Percentiles rank a stretch among this genome's conserved stretches.
Conservation (phyloP, 2,329 filamentous ascomycete species). For the Alternaria sp. region DNA sequence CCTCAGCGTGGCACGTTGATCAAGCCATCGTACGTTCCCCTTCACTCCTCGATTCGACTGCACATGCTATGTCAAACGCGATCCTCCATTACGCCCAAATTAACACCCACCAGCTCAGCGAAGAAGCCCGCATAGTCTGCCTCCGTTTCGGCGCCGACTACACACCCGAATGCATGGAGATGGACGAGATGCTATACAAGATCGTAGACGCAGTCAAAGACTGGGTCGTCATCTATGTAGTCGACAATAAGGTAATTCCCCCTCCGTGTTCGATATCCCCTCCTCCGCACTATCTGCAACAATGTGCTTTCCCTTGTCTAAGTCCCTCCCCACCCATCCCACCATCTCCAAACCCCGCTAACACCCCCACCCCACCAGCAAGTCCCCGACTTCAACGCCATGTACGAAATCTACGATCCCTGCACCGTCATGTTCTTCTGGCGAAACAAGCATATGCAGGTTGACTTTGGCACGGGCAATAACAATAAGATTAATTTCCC, state of each 20-base stretch:
- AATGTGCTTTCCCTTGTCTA: too few species aligned
- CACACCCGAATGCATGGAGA: constrained; percentile 67
- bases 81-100: constrained; percentile 48
- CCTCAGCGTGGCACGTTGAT: constrained; percentile 94
- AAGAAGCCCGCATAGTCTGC: constrained; percentile 86
- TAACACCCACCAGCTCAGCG: constrained; percentile 43
- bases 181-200: constrained; percentile 33
- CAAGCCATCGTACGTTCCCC: constrained; percentile 70
- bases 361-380: background rate
- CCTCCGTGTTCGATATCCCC: too few species aligned
- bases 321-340: background rate
- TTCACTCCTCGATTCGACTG: background rate
- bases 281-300: too few species aligned
- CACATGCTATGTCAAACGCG: fast-evolving
- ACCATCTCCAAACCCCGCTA: background rate
- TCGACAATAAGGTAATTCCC: constrained; percentile 70
- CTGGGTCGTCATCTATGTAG: constrained; percentile 83
- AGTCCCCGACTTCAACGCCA: constrained; percentile 86
- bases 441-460: constrained; percentile 54
- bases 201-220: constrained; percentile 69
- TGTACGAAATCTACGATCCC: constrained; percentile 88
- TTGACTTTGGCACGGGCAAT: constrained; percentile 74
- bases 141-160: constrained; percentile 88
- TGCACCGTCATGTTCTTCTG: constrained; percentile 96
- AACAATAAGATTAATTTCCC: constrained; percentile 97